phyloP scores from a whole-genome alignment of 2,329 filamentous ascomycete genomes.

The Xylogone sp. region DNA sequence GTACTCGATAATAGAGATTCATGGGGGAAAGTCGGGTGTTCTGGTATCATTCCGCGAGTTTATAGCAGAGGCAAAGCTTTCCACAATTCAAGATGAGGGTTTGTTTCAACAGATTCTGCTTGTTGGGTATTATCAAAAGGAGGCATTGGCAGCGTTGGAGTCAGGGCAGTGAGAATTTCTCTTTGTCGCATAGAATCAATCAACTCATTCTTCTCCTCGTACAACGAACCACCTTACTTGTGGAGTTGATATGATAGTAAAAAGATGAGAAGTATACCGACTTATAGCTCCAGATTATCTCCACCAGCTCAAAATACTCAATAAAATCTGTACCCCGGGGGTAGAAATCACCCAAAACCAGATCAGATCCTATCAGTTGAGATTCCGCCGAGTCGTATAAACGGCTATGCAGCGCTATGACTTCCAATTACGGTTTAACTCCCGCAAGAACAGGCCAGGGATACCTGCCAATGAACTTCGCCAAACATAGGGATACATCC shows the following conservation, averaged over 20 bases:
- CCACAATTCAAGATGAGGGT: background rate
- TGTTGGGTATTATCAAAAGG: background rate
- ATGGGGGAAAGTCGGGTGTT: background rate
- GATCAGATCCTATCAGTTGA: background rate
- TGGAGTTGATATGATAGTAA: too few relatives aligned
- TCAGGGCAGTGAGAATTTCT: background rate
- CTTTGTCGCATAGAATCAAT: too few relatives aligned
- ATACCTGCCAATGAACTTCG: background rate
- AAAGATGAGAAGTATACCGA: too few relatives aligned
- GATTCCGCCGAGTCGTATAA: too few relatives aligned
- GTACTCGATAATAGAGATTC: background rate
- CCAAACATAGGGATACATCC: background rate
- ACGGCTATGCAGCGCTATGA: too few relatives aligned
- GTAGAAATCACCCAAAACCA: background rate
- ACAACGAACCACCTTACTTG: background rate
- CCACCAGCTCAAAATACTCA: too few relatives aligned
- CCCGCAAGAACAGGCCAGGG: background rate
- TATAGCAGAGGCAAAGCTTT: background rate
- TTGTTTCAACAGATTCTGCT: background rate
- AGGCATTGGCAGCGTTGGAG: background rate
- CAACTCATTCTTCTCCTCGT: background rate
- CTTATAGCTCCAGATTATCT: too few relatives aligned
- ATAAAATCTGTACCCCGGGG: too few relatives aligned
- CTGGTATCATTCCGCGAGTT: background rate
- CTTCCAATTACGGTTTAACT: background rate